Evolutionary conservation across 345 rosid species (phyloP), one percentile per base, ranked within the genome.

Genomic region (Euphorbia peplus): DNA sequence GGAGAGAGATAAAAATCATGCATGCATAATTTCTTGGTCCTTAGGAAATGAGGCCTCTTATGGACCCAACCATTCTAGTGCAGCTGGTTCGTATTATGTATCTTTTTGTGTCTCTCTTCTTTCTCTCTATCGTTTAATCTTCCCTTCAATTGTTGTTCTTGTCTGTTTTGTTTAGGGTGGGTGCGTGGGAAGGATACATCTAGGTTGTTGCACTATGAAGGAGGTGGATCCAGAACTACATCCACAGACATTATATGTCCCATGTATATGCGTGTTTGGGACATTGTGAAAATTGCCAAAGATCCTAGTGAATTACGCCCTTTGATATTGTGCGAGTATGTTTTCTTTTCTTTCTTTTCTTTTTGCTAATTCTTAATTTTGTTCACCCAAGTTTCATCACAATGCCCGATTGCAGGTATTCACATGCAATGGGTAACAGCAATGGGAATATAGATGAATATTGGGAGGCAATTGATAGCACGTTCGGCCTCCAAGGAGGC

Each of bases 351-450:
- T 54, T 72, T 62, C 48, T 24, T 3, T 8, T 4, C 9, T 8
- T 13, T 26, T 32, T 39, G 6, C 6, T 39, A 39, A 4, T 39
- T 39, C 80, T 70, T 68, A 60, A 56, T 69, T 63, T 46, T 58
- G 48, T 73, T 66, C 59, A 30, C 75, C 59, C 22, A 60, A 56
- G 68, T 51, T n/a, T 47, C 42, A 60, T 67, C 44, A 26, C 78
- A 55, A 63, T 56, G 25, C 26, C 47, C 64, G 67, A 72, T 75
- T 78, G 81, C 89, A 95, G 99, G 88, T 91, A 95, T 78, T 91
- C 97, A 8, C 99, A 95, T 86, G 77, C 99, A 66, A 88, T 95
- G 99, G 99, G 96, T 57, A 95, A 95, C 80, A 95, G 99, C 85
- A 87, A 65, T 64, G 99, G 99, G 46, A 95, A 91, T 79, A 78